phyloP scores from a whole-genome alignment of 345 rosid genomes.

The Aethionema arabicum region DNA sequence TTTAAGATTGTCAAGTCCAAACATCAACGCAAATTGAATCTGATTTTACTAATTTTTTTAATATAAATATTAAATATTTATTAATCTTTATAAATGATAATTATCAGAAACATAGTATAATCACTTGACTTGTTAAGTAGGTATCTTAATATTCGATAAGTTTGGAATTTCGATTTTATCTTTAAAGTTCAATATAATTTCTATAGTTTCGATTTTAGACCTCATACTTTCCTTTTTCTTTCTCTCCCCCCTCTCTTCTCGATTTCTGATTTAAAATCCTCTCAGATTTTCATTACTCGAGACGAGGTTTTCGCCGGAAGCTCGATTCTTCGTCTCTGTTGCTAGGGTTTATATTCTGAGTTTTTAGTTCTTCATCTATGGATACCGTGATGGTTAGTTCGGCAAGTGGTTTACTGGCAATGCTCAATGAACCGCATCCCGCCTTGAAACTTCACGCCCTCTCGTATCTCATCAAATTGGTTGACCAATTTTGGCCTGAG shows the following conservation, averaged over 20 bases:
- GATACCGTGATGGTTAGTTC: slow-evolving; percentile 84
- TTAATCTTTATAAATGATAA: no score
- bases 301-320: slow-evolving; percentile 4
- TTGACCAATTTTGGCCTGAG: slow-evolving; percentile 98
- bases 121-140: slow-evolving; percentile 16
- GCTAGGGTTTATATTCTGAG: slow-evolving; percentile 5
- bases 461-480: slow-evolving; percentile 73
- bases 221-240: not conserved
- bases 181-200: no score
- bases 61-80: no score
- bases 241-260: not conserved
- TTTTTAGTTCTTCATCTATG: slow-evolving; percentile 29
- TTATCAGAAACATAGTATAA: not conserved
- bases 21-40: no score
- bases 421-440: slow-evolving; percentile 90
- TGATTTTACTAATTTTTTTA: no score
- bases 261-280: not conserved
- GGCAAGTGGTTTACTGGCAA: slow-evolving; percentile 89
- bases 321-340: not conserved
- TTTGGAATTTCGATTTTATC: not conserved
- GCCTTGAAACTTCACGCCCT: slow-evolving; percentile 87
- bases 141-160: slow-evolving; percentile 2
- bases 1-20: no score
- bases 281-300: not conserved
- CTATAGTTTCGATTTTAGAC: not conserved